A percentile compares a stretch with the other conserved stretches of the same genome.
phyloP scores from a whole-genome alignment of 164 flowering plant species.

The Malania oleifera region DNA sequence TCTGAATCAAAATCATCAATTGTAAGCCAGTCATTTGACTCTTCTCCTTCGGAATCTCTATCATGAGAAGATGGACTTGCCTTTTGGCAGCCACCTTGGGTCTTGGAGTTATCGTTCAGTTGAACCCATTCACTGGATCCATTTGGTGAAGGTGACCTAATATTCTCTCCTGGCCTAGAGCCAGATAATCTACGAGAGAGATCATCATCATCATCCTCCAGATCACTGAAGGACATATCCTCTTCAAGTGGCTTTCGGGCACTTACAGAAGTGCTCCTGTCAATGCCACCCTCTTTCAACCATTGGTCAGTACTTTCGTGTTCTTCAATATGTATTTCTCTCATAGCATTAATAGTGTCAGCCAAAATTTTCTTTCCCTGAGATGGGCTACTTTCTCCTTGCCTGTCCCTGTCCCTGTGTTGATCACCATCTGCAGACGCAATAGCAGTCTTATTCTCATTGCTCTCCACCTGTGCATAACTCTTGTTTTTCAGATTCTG shows the following conservation, averaged over 20 bases:
- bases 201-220: conserved; percentile 47
- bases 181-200: conserved; percentile 16
- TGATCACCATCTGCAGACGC: conserved; percentile 15
- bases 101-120: conserved; percentile 26
- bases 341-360: conserved; percentile 15
- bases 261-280: conserved; percentile 15
- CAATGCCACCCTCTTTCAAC: conserved; percentile 29
- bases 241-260: conserved; percentile 25
- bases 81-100: conserved; percentile 22
- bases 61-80: conserved; percentile 19
- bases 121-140: conserved; percentile 53
- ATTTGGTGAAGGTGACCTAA: conserved; percentile 21
- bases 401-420: conserved; percentile 5
- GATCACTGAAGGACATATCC: conserved; percentile 64
- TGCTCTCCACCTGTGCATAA: conserved; percentile 10
- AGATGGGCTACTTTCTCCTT: conserved; percentile 15
- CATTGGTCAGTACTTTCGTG: conserved; percentile 17
- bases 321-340: conserved; percentile 17
- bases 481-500: conserved; percentile 31
- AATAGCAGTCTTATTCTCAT: conserved; percentile 5
- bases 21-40: conserved; percentile 52
- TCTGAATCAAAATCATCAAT: conserved; percentile 52
- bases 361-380: conserved; percentile 17
- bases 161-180: conserved; percentile 8
- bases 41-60: conserved; percentile 55